phyloP scores from a whole-genome alignment of 768 basidiomycete genomes.

The Multifurca ochricompacta region DNA sequence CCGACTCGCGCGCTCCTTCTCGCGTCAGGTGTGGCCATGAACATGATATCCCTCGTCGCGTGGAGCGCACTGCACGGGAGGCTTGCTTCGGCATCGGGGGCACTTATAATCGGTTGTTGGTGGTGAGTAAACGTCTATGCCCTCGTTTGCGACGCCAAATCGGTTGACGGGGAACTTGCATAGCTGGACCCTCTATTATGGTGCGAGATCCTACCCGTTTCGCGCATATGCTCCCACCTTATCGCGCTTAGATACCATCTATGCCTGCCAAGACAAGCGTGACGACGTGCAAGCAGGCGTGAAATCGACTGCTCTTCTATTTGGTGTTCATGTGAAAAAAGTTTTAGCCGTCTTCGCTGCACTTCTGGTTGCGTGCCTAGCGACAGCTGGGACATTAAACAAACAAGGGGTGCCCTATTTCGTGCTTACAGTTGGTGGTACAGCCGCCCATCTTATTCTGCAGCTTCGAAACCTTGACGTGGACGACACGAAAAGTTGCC shows the following conservation, averaged over 20 bases:
- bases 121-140: conserved; percentile 1
- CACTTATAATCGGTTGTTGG: background rate
- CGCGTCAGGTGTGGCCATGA: conserved; percentile 19
- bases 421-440: conserved; percentile 4
- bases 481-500: conserved; percentile 6
- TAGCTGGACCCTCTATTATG: conserved; percentile 21
- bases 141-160: background rate
- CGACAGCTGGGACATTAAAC: conserved; percentile 26
- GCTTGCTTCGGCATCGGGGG: background rate
- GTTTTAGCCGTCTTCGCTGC: conserved; percentile 37
- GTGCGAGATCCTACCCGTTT: background rate
- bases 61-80: conserved; percentile 9
- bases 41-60: conserved; percentile 18
- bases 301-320: conserved; percentile 57
- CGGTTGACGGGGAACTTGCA: background rate
- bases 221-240: conserved; percentile 23
- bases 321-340: conserved; percentile 37
- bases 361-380: conserved; percentile 23
- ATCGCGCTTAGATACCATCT: conserved; percentile 49
- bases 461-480: conserved; percentile 9
- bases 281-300: conserved; percentile 53
- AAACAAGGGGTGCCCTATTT: conserved; percentile 19
- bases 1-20: conserved; percentile 3
- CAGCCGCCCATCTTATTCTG: background rate
- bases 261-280: conserved; percentile 52